phyloP scores from a whole-genome alignment of 345 rosid genomes.

The Citropsis articulata region DNA sequence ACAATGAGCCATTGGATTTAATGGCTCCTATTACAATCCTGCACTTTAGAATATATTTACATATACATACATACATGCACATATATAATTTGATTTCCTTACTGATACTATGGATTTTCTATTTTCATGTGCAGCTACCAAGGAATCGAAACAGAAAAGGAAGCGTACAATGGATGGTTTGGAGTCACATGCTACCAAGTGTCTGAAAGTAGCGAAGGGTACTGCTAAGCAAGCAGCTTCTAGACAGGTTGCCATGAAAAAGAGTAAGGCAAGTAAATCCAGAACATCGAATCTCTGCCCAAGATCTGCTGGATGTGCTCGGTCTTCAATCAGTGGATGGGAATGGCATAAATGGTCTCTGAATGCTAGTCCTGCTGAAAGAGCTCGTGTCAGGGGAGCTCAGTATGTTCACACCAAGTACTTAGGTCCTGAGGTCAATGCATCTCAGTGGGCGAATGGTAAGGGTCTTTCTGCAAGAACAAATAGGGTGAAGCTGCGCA shows the following conservation, averaged over 20 bases:
- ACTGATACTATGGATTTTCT: constrained; percentile 1
- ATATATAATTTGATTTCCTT: background rate
- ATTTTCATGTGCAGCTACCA: constrained; percentile 31
- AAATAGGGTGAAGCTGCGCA: constrained; percentile 89
- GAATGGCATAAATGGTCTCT: constrained; percentile 92
- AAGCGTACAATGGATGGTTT: constrained; percentile 36
- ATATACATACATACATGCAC: too few species aligned
- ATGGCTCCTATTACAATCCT: too few species aligned
- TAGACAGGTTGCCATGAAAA: constrained; percentile 27
- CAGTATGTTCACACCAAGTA: constrained; percentile 32
- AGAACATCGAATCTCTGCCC: constrained; percentile 48
- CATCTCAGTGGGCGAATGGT: constrained; percentile 40
- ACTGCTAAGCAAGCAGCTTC: constrained; percentile 29
- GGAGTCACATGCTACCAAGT: constrained; percentile 34
- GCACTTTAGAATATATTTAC: too few species aligned
- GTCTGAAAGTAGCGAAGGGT: constrained; percentile 33
- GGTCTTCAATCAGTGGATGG: constrained; percentile 89
- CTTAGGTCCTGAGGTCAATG: constrained; percentile 47
- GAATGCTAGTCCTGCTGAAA: constrained; percentile 75
- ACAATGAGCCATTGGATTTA: too few species aligned
- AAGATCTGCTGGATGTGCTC: constrained; percentile 84
- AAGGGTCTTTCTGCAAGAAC: constrained; percentile 96
- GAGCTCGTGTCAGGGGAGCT: constrained; percentile 72
- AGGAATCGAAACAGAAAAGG: constrained; percentile 46
- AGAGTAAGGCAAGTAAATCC: constrained; percentile 34